Evolutionary conservation across 2,329 filamentous ascomycete genomes (phyloP).

Genomic region (Chaetomium sp.): DNA sequence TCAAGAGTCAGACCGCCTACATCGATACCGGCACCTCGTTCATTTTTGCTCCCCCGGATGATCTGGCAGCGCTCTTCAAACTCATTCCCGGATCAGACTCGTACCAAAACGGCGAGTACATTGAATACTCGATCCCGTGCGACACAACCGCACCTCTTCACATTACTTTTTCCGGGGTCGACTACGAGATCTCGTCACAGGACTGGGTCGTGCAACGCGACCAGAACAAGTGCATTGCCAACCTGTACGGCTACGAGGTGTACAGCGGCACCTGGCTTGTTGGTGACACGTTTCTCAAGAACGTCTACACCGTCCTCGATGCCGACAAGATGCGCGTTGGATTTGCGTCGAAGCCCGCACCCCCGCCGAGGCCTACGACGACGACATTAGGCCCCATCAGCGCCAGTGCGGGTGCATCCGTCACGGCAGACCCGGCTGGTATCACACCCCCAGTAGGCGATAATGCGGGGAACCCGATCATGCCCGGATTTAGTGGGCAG

Average conservation of each 20-base stretch:
- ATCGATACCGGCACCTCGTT: conserved; percentile 82
- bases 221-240: conserved; percentile 57
- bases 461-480: conserved; percentile 12
- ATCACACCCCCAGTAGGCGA: neutral
- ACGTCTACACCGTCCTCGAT: conserved; percentile 83
- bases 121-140: conserved; percentile 69
- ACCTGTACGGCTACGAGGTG: conserved; percentile 66
- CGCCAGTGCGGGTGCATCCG: neutral
- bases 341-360: conserved; percentile 31
- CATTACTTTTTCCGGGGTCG: conserved; percentile 61
- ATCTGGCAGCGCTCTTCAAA: conserved; percentile 62
- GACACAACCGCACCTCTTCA: conserved; percentile 53
- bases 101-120: conserved; percentile 39
- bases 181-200: conserved; percentile 58
- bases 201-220: conserved; percentile 59
- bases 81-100: conserved; percentile 56
- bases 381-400: conserved; percentile 13
- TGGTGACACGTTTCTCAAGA: conserved; percentile 81
- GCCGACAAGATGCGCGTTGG: conserved; percentile 59
- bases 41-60: conserved; percentile 61
- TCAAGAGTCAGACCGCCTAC: conserved; percentile 52
- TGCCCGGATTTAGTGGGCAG: conserved; percentile 33
- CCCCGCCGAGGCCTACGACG: conserved; percentile 19
- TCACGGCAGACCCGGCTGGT: neutral
- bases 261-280: conserved; percentile 68